phyloP scores from a whole-genome alignment of 805 yeast genomes.

The Starmerella stigmatis region DNA sequence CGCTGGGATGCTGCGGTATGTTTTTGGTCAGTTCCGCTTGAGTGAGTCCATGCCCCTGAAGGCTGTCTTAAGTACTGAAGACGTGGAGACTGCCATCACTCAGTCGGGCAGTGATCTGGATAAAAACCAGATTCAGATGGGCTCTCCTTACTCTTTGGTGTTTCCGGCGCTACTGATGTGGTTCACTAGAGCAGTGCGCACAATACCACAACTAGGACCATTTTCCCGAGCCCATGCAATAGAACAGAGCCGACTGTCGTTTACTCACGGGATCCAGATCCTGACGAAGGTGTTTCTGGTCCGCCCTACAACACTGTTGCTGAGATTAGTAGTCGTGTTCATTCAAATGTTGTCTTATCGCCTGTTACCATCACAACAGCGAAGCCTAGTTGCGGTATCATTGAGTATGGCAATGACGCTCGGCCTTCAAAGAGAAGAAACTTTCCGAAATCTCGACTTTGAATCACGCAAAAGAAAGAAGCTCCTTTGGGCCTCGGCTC shows the following conservation, averaged over 20 bases:
- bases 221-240: slow-evolving; percentile 1
- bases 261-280: slow-evolving; percentile 40
- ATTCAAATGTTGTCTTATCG: slow-evolving; percentile 22
- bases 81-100: slow-evolving; percentile 5
- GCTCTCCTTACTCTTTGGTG: slow-evolving; percentile 16
- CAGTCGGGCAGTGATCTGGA: slow-evolving; percentile 13
- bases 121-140: slow-evolving; percentile 4
- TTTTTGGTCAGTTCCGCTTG: slow-evolving; percentile 1
- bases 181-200: slow-evolving; percentile 1
- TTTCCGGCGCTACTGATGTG: slow-evolving; percentile 11
- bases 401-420: slow-evolving; percentile 46
- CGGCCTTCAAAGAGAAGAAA: slow-evolving; percentile 46
- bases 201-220: neutral
- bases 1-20: slow-evolving; percentile 5
- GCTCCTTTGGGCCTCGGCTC: slow-evolving; percentile 43
- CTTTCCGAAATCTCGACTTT: slow-evolving; percentile 32
- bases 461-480: slow-evolving; percentile 35
- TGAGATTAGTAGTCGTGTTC: slow-evolving; percentile 37
- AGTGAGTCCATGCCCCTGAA: slow-evolving; percentile 1
- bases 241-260: slow-evolving; percentile 38
- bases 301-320: slow-evolving; percentile 14
- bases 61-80: slow-evolving; percentile 10
- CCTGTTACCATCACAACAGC: slow-evolving; percentile 23
- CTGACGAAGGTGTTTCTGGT: slow-evolving; percentile 35
- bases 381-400: slow-evolving; percentile 37